Base-by-base conservation (phyloP, 176 grass and related monocot species). In the Zoysia japonica region DNA sequence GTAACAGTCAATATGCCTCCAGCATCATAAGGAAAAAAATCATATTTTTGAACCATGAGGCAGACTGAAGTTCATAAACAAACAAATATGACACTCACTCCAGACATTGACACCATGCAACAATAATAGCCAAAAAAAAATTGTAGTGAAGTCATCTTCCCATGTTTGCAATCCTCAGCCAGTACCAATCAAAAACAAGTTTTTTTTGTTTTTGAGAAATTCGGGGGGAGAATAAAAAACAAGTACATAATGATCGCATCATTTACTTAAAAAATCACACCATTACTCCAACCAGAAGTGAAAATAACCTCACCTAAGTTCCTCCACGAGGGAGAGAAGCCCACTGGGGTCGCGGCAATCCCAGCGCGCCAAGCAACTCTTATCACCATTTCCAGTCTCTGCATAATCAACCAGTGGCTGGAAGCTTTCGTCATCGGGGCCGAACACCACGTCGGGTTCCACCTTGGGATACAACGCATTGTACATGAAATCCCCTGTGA, bases 401-500 rank as follows among this genome's bases (percentile, higher is more conserved):
- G 57, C 71, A 3, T 67, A 75, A 20, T 72, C 86, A 1, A 88
- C 55, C 66, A 94, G 62, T 13, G 92, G 95, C 67, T 90, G 83
- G 67, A 98, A 98, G 9, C 74, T 88, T 0, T 85, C 90, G 57
- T 98, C 95, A 8, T 85, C 89, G 73, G 75, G 74, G 2, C 85
- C 86, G 53, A 98, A 98, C 63, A 98, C 74, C 53, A 94, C 82
- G 75, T 98, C 95, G 3, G 95, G 95, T 16, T 80, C 87, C 63
- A 77, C 80, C 75, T 83, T 90, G 8, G 95, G 92, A 66, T 55
- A 84, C 63, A 90, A 40, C n/a, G 90, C 92, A 47, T 94, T 90
- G 67, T 90, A 98, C 82, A 98, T 48, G 77, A 98, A 89, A 70
- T 98, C 92, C 92, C 95, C 95, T 98, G 87, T 56, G 78, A 56